Percentiles rank a stretch among this genome's conserved stretches.
phyloP scores from a whole-genome alignment of 2,329 filamentous ascomycete species.

The Mycocentrospora acerina region DNA sequence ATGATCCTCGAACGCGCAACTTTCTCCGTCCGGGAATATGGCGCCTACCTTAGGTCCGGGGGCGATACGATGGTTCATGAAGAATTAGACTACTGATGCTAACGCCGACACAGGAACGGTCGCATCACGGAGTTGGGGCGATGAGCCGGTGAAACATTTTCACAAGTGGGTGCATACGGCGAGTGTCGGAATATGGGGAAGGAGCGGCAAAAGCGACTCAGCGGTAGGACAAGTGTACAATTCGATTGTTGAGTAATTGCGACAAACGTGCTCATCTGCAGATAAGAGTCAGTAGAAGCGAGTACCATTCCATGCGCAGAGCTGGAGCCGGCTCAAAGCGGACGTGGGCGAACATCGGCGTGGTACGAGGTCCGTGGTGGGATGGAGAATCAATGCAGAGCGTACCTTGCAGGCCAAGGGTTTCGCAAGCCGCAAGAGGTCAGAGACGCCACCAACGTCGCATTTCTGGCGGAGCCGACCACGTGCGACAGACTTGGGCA shows the following conservation, averaged over 20 bases:
- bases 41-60: too few relatives aligned
- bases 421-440: constrained; percentile 17
- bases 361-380: constrained; percentile 5
- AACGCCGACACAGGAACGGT: constrained; percentile 1
- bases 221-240: constrained; percentile 8
- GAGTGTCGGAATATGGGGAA: constrained; percentile 5
- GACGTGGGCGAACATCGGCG: constrained; percentile 9
- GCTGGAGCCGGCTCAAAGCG: constrained; percentile 4
- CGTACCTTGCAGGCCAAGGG: constrained; percentile 21
- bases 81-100: constrained; percentile 1
- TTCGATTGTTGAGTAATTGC: background rate
- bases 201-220: constrained; percentile 7
- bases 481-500: constrained; percentile 16
- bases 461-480: constrained; percentile 16
- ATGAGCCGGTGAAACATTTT: constrained; percentile 12
- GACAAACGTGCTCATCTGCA: background rate
- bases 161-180: constrained; percentile 12
- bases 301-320: constrained; percentile 2
- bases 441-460: constrained; percentile 21
- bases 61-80: too few relatives aligned
- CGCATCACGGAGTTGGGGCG: constrained; percentile 13
- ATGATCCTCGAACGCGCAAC: constrained; percentile 14
- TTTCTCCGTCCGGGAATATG: constrained; percentile 4
- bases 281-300: background rate
- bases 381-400: constrained; percentile 6